Base-by-base conservation (phyloP, 495 filamentous ascomycete genomes). In the Hypoxylon rickii region DNA sequence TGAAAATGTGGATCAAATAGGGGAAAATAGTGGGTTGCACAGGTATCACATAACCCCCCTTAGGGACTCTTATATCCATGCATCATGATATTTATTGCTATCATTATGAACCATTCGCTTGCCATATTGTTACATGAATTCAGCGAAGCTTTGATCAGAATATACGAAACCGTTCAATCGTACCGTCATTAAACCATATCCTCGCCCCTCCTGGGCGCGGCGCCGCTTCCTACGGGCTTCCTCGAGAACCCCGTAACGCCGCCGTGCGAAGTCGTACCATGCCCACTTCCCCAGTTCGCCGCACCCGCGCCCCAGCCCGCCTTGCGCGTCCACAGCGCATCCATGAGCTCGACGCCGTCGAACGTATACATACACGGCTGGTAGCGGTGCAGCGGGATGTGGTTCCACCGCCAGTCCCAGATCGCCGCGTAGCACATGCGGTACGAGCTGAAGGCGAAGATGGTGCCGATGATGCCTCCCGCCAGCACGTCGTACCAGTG, bases 401-500 rank as follows among this genome's bases (percentile, higher is more conserved):
- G 79, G 53, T 82, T 82, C 38, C 62, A 83, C 20, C 82, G 64
- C 71, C 73, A 86, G 57, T 86, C 83, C 76, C 77, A 86, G 41
- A 86, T 72, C 1, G 71, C 55, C 1, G 83, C 82, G 52, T 81
- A 87, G 18, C 72, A 72, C 76, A 82, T 80, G 33, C 83, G 73
- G 62, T 86, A 88, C 0, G 73, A 66, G 17, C 74, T 70, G 36
- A 84, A 75, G 0, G 84, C 83, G 68, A 82, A 77, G n/a, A 76
- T 44, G 3, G 74, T 75, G 2, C 86, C 86, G 44, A 87, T 82
- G 19, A 78, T 55, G 1, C 71, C 78, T 4, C 86, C 86, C 12
- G 74, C 77, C 3, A 83, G 38, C 3, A 84, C 71, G 32, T 87
- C 85, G 42, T 82, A 83, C 79, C 79, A 82, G 65, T 86, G 77